Conservation (phyloP, 139 green algal species). For the Chlamydomonas eustigma region DNA sequence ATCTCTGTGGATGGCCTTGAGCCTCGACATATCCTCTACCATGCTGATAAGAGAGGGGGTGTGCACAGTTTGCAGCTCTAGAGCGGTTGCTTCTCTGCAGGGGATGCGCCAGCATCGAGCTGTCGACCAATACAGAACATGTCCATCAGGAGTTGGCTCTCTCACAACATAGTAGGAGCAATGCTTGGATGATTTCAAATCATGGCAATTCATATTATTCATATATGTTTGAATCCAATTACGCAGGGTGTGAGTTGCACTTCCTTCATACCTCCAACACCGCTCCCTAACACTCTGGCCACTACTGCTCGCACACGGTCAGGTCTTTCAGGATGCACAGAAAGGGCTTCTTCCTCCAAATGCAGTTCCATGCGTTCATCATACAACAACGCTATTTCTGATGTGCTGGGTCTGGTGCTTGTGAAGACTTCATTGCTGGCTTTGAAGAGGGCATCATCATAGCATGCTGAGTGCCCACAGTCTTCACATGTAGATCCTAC, state of each 20-base stretch:
- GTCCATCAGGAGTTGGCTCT: too few relatives aligned
- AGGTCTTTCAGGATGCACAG: conserved; percentile 51
- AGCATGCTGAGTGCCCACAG: conserved; percentile 5
- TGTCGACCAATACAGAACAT: conserved; percentile 12
- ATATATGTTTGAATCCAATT: background rate
- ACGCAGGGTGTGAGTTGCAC: background rate
- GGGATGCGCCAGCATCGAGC: conserved; percentile 41
- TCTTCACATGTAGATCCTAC: background rate
- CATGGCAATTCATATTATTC: background rate
- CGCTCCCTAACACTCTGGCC: conserved; percentile 43
- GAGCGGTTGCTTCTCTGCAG: conserved; percentile 40
- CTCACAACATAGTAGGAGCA: too few relatives aligned
- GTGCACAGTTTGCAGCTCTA: conserved; percentile 61
- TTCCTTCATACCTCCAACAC: conserved; percentile 41
- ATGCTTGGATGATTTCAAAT: too few relatives aligned
- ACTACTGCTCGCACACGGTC: conserved; percentile 70
- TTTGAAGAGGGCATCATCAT: background rate
- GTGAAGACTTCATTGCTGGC: background rate
- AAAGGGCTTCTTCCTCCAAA: conserved; percentile 21
- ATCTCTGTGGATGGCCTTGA: background rate
- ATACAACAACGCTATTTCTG: conserved; percentile 30
- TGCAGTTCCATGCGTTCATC: conserved; percentile 54
- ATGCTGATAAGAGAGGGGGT: conserved; percentile 41
- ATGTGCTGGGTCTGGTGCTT: background rate
- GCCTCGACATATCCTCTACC: conserved; percentile 12